phyloP scores from a whole-genome alignment of 164 flowering plant species.

The Tinospora cordifolia region DNA sequence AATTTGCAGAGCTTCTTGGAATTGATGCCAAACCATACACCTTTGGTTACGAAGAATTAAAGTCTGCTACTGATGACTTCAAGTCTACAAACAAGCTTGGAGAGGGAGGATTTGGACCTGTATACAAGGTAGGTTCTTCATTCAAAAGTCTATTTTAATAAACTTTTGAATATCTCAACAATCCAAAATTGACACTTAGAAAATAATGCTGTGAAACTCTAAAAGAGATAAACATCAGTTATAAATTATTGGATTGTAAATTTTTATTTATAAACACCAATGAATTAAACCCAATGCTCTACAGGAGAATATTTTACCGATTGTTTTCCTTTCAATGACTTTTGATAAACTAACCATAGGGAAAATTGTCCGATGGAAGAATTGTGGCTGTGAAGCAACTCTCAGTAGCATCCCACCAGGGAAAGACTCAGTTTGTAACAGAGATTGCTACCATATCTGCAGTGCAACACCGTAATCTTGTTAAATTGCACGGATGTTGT shows the following conservation, averaged over 20 bases:
- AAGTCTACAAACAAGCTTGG: constrained; percentile 66
- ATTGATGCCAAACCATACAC: constrained; percentile 53
- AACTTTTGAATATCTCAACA: neutral
- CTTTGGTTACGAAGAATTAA: constrained; percentile 59
- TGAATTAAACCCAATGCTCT: neutral
- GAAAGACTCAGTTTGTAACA: constrained; percentile 60
- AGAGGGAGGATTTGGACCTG: constrained; percentile 91
- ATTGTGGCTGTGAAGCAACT: constrained; percentile 70
- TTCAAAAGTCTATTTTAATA: neutral
- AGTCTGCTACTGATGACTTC: constrained; percentile 63
- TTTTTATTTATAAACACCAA: neutral
- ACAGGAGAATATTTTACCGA: neutral
- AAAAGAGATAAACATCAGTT: too few species aligned
- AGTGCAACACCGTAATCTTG: constrained; percentile 78
- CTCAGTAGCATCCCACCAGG: constrained; percentile 61
- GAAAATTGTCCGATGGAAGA: constrained; percentile 60
- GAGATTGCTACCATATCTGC: constrained; percentile 81
- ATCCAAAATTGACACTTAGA: neutral
- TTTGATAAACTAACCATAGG: constrained; percentile 26
- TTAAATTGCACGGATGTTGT: constrained; percentile 64
- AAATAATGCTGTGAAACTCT: too few species aligned
- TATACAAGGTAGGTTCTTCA: constrained; percentile 50
- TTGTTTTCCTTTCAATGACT: neutral
- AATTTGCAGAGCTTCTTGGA: constrained; percentile 48
- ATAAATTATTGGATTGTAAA: too few species aligned